Evolutionary conservation across 805 yeast genomes (phyloP), one percentile per base, ranked within the genome.

Genomic region (Wickerhamiella bombiphila): DNA sequence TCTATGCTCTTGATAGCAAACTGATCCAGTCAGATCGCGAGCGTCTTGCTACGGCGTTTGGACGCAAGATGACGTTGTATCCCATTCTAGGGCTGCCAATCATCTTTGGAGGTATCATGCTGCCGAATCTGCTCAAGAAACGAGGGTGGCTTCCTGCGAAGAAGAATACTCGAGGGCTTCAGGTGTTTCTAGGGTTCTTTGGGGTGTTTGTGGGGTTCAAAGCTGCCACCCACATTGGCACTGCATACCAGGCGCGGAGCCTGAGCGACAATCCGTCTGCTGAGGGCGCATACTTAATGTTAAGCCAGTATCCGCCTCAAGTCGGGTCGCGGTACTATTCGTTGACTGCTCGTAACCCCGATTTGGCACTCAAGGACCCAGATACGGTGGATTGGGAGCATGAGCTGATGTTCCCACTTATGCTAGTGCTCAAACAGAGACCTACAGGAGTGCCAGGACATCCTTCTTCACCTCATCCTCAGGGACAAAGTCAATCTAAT

Each of bases 61-160:
- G 51, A 45, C 35, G 37, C 24, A 37, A 42, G 15, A 26, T 37
- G 35, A 30, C 41, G 5, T 16, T 46, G 2, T 38, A 19, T 22
- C 54, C 54, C n/a, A 13, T 44, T n/a, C 26, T 46, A 7, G 45
- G 49, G 5, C 29, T 49, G 18, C 52, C 54, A 2, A 35, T 49
- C 5, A 32, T 46, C 16, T 35, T 22, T 31, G 52, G 43, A 1
- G 33, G 21, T 16, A 40, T 46, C n/a, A 29, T 38, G 37, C 11
- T 34, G 3, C 54, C 54, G 8, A 44, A 30, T 8, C 32, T 32
- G 32, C 40, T 47, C 26, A 37, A 45, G 36, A 32, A 35, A 11
- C 24, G 40, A 9, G 43, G 44, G 17, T 17, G 35, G 9, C 14
- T 45, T 8, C 24, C 34, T 14, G 36, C 43, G 3, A 43, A 42